A percentile compares a stretch with the other conserved stretches of the same genome.
Evolutionary conservation across 1,139 yeast genomes (phyloP).

Genomic region (Spathaspora sp.): DNA sequence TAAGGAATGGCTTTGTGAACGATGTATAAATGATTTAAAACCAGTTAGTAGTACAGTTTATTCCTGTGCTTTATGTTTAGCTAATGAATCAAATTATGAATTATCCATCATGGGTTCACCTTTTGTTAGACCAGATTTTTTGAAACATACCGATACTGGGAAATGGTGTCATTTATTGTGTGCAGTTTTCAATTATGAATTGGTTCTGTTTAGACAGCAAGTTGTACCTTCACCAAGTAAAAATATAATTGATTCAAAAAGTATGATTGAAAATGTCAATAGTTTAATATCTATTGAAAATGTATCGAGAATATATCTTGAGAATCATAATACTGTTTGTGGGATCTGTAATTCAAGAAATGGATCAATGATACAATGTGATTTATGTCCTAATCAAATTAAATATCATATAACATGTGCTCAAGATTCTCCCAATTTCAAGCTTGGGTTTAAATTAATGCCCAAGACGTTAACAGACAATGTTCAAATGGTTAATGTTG

Average conservation of each 20-base stretch:
- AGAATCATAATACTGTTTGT: conserved; percentile 22
- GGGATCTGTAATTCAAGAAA: conserved; percentile 31
- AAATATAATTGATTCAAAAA: conserved; percentile 5
- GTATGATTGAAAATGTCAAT: conserved; percentile 12
- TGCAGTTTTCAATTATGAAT: conserved; percentile 50
- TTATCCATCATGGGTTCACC: conserved; percentile 42
- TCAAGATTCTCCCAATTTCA: conserved; percentile 43
- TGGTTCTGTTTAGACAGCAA: conserved; percentile 12
- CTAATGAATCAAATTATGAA: conserved; percentile 49
- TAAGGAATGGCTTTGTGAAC: conserved; percentile 77
- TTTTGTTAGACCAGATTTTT: conserved; percentile 56
- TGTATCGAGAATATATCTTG: conserved; percentile 28
- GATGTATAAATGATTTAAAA: conserved; percentile 69
- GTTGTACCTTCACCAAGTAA: neutral
- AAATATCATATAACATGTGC: conserved; percentile 70
- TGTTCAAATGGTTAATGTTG: conserved; percentile 24
- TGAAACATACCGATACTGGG: conserved; percentile 69
- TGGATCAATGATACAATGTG: conserved; percentile 34
- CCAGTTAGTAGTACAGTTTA: conserved; percentile 61
- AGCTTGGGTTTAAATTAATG: conserved; percentile 46
- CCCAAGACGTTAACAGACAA: conserved; percentile 15
- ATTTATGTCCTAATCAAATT: conserved; percentile 22
- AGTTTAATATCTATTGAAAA: conserved; percentile 27
- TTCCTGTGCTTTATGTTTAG: conserved; percentile 66
- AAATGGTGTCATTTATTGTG: conserved; percentile 85